Base-by-base conservation (phyloP, 2,329 filamentous ascomycete species). In the Diaporthe nobilis region DNA sequence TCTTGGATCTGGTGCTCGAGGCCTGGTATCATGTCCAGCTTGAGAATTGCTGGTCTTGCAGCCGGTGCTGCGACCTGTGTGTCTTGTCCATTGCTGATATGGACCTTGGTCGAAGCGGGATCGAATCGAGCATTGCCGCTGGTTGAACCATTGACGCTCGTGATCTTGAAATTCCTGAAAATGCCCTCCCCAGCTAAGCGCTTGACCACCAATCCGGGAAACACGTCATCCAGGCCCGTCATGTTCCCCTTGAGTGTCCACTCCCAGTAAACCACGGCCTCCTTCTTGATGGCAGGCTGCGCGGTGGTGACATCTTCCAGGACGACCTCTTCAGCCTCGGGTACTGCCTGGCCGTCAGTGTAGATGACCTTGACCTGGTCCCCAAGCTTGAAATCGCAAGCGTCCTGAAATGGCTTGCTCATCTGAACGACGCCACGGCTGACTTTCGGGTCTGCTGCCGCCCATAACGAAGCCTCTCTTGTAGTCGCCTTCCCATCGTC, bases 371-470 rank as follows among this genome's bases (percentile, higher is more conserved):
- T 84, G 47, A 90, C 85, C 70, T 91, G 89, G 67, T 95, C 94
- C 22, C 92, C 92, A 5, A 97, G 86, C 77, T 93, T 93, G 79
- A 98, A 90, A 1, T 91, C 91, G 78, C 94, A 94, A 9, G 91
- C 89, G 49, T 94, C 92, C 77, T 94, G 93, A 72, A 97, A 91
- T 8, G 91, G 88, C 77, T 94, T 92, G 31, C 94, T 92, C 86
- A 94, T 91, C 87, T 96, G 89, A 68, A 94, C 87, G 74, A 95
- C 88, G 77, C 92, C 90, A 78, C 91, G 91, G 80, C 92, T 90
- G 78, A 95, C 86, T 82, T 92, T 89, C 60, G 76, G 71, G 49
- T 88, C 87, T 2, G 88, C 86, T 22, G 88, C 83, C 0, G 86
- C 85, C 85, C 88, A 90, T 1, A 89, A 84, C 42, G 87, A 85